Evolutionary conservation across 106 monocot species (phyloP).

Genomic region (Acorus gramineus): DNA sequence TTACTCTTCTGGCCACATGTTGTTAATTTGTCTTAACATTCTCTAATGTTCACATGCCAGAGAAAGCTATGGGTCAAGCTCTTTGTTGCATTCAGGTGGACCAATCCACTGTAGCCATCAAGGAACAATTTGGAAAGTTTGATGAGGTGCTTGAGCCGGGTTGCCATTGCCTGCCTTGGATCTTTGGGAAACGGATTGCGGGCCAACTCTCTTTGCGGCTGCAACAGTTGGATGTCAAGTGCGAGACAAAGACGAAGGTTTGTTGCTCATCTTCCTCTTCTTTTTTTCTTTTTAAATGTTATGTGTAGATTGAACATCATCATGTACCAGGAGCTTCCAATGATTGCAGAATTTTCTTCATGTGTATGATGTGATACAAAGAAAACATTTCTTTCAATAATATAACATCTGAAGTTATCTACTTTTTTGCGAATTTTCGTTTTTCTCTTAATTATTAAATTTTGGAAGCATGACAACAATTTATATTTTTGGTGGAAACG

Average conservation of each 20-base stretch:
- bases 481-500: too few species aligned
- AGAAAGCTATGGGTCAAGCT: slow-evolving; percentile 24
- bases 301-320: too few species aligned
- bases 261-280: not conserved
- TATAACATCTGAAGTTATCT: too few species aligned
- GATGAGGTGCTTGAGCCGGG: slow-evolving; percentile 46
- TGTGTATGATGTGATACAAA: too few species aligned
- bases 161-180: slow-evolving; percentile 54
- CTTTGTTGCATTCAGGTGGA: slow-evolving; percentile 42
- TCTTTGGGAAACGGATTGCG: slow-evolving; percentile 3
- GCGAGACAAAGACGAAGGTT: slow-evolving; percentile 31
- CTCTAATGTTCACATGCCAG: not conserved
- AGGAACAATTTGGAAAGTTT: slow-evolving; percentile 43
- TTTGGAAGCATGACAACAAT: too few species aligned
- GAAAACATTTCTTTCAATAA: too few species aligned
- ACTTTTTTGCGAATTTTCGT: too few species aligned
- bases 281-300: too few species aligned
- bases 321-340: too few species aligned
- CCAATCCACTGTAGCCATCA: slow-evolving; percentile 45
- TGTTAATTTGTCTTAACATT: not conserved
- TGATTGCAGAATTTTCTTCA: too few species aligned
- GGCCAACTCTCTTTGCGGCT: slow-evolving; percentile 6
- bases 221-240: slow-evolving; percentile 17
- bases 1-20: not conserved
- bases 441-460: too few species aligned